Conservation (phyloP, 805 yeast species). For the Candida ortonii region DNA sequence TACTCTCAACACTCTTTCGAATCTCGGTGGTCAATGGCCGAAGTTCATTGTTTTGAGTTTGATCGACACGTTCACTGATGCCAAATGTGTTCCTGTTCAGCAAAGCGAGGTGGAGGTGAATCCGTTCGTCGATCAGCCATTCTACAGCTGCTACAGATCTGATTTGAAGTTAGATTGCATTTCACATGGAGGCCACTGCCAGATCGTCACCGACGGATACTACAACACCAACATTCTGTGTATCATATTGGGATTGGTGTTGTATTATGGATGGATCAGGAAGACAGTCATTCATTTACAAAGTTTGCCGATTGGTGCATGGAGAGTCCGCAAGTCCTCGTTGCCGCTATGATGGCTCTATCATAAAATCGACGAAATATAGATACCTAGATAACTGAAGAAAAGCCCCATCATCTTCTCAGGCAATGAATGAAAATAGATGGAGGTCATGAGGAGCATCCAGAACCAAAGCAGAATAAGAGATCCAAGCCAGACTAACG, state of each 20-base stretch:
- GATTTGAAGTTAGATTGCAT: slow-evolving; percentile 48
- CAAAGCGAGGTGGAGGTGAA: slow-evolving; percentile 11
- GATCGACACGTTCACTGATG: slow-evolving; percentile 74
- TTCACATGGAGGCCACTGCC: slow-evolving; percentile 53
- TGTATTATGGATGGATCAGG: slow-evolving; percentile 66
- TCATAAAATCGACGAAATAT: slow-evolving; percentile 14
- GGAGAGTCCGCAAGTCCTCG: slow-evolving; percentile 55
- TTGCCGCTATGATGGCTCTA: slow-evolving; percentile 10
- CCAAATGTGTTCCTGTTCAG: slow-evolving; percentile 49
- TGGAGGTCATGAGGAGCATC: slow-evolving; percentile 81
- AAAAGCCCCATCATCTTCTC: slow-evolving; percentile 74
- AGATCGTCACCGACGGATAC: slow-evolving; percentile 72
- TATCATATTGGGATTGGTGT: slow-evolving; percentile 57
- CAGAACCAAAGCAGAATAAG: slow-evolving; percentile 67
- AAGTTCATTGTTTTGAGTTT: slow-evolving; percentile 71
- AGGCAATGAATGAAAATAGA: slow-evolving; percentile 75
- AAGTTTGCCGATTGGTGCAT: slow-evolving; percentile 64
- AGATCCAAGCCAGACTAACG: slow-evolving; percentile 31
- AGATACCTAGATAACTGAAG: slow-evolving; percentile 55
- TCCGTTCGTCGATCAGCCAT: slow-evolving; percentile 25
- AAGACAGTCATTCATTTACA: slow-evolving; percentile 64
- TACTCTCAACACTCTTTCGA: slow-evolving; percentile 83
- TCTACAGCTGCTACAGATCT: slow-evolving; percentile 30
- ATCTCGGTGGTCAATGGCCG: slow-evolving; percentile 98
- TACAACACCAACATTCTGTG: slow-evolving; percentile 74